Evolutionary conservation across 2,329 filamentous ascomycete genomes (phyloP), one percentile per base, ranked within the genome.

Genomic region (Hypoxylon sp.): DNA sequence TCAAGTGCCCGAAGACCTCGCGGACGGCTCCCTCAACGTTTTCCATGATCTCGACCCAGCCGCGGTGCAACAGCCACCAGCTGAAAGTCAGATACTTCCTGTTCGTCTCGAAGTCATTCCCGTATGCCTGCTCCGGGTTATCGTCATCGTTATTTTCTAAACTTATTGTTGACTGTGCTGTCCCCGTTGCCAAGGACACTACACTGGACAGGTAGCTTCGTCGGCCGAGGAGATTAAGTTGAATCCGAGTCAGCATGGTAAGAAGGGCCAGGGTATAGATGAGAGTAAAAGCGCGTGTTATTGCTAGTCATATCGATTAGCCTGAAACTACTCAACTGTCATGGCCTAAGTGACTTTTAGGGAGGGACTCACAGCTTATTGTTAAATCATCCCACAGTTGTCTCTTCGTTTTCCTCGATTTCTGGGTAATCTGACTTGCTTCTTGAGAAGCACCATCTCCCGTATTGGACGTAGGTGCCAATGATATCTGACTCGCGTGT

Each of bases 361-460:
- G 9, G 8, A 10, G 39, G 5, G 3, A 84, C 91, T 78, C 82
- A 97, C 94, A 94, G 82, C 91, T 94, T 73, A 98, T 97, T 77
- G 97, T 98, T 80, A 99, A 88, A 78, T 99, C 95, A 79, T 97
- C 94, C 96, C 96, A 99, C 48, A 99, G 85, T 82, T 98, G 94
- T 54, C 93, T 89, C 86, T 98, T 98, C 68, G 90, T 94, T 82
- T 91, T 94, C 73, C 84, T 85, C 26, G 82, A 73, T 79, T 90
- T 93, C 66, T 86, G 86, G 66, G 78, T 58, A 67, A 77, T 58
- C 69, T 76, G 74, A 8, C 72, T 84, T 78, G 75, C 84, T 70
- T 82, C 83, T 75, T 80, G 83, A 59, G 71, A 79, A 22, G 39
- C 39, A 72, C 76, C 81, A 57, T 82, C 74, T 3, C 64, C 73